Percentiles rank a stretch among this genome's conserved stretches.
These are phyloP conservation scores for Candida manassasensis DNA, from an alignment of 805 yeast species.

Conservation along the genomic window DNA sequence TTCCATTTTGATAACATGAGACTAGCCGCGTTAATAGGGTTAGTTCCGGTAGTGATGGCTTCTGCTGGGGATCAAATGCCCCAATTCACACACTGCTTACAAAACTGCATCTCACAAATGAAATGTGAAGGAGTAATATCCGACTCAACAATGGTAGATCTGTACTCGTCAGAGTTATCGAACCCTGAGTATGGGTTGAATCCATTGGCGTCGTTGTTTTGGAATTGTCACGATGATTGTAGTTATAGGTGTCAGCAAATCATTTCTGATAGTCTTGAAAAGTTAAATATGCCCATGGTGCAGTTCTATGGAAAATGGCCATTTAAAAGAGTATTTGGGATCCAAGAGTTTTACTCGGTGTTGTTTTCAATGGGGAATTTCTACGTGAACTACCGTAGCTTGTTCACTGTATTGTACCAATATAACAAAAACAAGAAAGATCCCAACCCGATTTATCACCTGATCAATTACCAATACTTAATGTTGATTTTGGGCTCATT, in stretches of 20 bases:
- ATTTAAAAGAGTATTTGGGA: constrained; percentile 30
- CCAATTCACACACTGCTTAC: constrained; percentile 22
- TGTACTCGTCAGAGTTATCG: constrained; percentile 8
- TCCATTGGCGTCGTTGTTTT: constrained; percentile 19
- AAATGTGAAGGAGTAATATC: constrained; percentile 11
- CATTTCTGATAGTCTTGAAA: constrained; percentile 20
- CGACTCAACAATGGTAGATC: too few relatives aligned
- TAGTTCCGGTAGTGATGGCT: constrained; percentile 8
- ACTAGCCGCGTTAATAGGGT: not conserved
- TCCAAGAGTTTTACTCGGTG: constrained; percentile 32
- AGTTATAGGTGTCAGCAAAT: constrained; percentile 37
- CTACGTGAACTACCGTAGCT: constrained; percentile 27
- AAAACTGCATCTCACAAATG: constrained; percentile 18
- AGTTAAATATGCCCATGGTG: constrained; percentile 22
- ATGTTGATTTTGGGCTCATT: constrained; percentile 22
- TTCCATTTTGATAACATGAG: too few relatives aligned
- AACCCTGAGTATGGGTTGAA: constrained; percentile 11
- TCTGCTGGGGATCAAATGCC: constrained; percentile 32
- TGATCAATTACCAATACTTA: constrained; percentile 29
- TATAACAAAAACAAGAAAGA: constrained; percentile 16
- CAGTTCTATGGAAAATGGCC: constrained; percentile 45
- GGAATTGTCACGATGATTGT: constrained; percentile 37
- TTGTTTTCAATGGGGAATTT: constrained; percentile 34
- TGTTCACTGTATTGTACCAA: constrained; percentile 23
- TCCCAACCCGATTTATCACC: constrained; percentile 11